Evolutionary conservation across 2,329 filamentous ascomycete species (phyloP).

Genomic region (Colletotrichum sp.): DNA sequence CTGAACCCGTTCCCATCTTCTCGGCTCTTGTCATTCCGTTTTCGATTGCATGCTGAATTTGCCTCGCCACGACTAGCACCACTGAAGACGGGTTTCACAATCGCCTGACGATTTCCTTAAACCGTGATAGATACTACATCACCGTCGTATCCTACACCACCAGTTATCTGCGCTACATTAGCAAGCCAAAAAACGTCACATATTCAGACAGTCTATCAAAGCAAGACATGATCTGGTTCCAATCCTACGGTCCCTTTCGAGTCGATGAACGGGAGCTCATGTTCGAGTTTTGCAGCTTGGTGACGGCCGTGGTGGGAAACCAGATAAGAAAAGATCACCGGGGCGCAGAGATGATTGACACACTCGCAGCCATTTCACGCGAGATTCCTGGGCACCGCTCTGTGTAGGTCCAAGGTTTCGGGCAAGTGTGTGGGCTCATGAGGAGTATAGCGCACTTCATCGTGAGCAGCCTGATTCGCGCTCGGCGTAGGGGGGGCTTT

Average conservation of each 20-base stretch:
- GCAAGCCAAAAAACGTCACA: background rate
- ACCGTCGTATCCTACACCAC: background rate
- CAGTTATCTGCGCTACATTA: background rate
- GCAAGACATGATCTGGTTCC: background rate
- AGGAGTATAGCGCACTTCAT: too few species aligned
- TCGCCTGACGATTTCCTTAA: background rate
- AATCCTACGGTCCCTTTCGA: background rate
- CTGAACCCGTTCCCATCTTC: background rate
- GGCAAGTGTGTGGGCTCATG: too few species aligned
- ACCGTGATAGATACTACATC: background rate
- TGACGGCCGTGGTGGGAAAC: background rate
- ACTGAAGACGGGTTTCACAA: background rate
- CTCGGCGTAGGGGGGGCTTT: too few species aligned
- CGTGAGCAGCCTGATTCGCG: too few species aligned
- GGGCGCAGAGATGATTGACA: too few species aligned
- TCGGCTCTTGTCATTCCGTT: background rate
- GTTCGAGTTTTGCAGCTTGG: background rate
- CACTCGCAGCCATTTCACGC: too few species aligned
- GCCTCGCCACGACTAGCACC: background rate
- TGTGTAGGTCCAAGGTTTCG: too few species aligned
- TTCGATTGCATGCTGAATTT: background rate
- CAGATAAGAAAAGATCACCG: too few species aligned
- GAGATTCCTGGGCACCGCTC: too few species aligned
- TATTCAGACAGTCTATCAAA: background rate
- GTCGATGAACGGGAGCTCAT: background rate